These are phyloP conservation scores for Thraustochytrium sp. DNA, from an alignment of 352 stramenopile genomes.

Conservation along the genomic window DNA sequence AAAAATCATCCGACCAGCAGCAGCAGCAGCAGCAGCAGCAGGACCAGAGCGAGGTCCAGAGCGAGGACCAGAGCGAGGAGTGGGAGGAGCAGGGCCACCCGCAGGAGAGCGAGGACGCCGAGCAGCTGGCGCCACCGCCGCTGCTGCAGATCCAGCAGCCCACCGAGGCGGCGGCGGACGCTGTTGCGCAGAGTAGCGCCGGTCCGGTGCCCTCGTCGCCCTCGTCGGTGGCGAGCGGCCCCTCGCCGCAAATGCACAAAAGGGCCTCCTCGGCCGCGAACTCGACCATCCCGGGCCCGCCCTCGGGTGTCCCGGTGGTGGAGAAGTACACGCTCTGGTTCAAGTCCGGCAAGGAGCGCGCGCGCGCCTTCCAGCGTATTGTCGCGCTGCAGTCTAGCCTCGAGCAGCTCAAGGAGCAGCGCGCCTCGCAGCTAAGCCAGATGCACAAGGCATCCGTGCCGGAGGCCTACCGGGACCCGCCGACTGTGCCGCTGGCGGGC, in stretches of 20 bases:
- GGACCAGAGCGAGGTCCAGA: too few relatives aligned
- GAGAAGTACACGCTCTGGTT: conserved; percentile 43
- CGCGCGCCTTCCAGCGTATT: conserved; percentile 59
- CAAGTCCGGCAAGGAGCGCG: conserved; percentile 26
- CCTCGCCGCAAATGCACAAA: not conserved
- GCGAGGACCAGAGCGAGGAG: too few relatives aligned
- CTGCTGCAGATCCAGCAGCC: too few relatives aligned
- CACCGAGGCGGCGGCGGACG: too few relatives aligned
- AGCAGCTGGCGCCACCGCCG: too few relatives aligned
- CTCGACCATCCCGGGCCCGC: not conserved
- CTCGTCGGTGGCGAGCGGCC: too few relatives aligned
- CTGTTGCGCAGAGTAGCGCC: too few relatives aligned
- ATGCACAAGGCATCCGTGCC: not conserved
- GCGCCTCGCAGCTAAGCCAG: not conserved
- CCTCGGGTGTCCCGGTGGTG: not conserved
- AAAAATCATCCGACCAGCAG: too few relatives aligned
- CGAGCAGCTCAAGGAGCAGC: conserved; percentile 33
- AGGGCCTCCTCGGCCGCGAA: not conserved
- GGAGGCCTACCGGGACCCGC: not conserved
- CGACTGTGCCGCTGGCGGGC: not conserved
- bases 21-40: too few relatives aligned
- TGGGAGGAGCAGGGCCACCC: too few relatives aligned
- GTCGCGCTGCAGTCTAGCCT: conserved; percentile 62
- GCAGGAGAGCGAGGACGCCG: too few relatives aligned
- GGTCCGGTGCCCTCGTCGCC: too few relatives aligned